Percentiles rank a stretch among this genome's conserved stretches.
These are phyloP conservation scores for Ceratobasidium sp. DNA, from an alignment of 1,284 basidiomycete genomes.

Conservation along the genomic window DNA sequence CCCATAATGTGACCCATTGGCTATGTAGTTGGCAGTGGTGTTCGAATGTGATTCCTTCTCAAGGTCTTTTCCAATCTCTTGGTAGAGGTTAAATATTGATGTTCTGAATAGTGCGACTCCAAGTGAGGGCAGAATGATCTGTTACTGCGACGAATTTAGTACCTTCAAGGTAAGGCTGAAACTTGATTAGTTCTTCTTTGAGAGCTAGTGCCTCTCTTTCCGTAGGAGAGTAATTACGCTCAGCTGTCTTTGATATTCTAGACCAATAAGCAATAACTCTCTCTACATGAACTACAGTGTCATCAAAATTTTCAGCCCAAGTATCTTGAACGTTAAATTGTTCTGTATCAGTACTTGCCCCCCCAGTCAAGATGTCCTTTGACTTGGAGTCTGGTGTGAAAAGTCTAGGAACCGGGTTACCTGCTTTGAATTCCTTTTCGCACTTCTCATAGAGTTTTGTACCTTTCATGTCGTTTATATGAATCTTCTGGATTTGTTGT, in stretches of 20 bases:
- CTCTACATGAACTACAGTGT: constrained; percentile 58
- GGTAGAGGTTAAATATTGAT: constrained; percentile 53
- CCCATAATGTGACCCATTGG: neutral
- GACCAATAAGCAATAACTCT: constrained; percentile 60
- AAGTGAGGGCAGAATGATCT: constrained; percentile 59
- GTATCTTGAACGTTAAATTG: constrained; percentile 15
- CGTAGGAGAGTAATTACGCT: constrained; percentile 59
- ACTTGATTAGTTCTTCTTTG: constrained; percentile 59
- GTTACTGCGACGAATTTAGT: constrained; percentile 55
- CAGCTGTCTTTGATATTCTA: constrained; percentile 55
- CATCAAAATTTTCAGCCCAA: constrained; percentile 56
- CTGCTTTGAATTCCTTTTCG: constrained; percentile 50
- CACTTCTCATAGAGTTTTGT: constrained; percentile 56
- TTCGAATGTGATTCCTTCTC: constrained; percentile 11
- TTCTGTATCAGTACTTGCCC: constrained; percentile 38
- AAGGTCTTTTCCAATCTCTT: constrained; percentile 34
- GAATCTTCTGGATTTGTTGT: constrained; percentile 61
- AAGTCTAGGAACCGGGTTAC: constrained; percentile 51
- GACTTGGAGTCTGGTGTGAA: constrained; percentile 51
- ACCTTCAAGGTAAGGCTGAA: constrained; percentile 58
- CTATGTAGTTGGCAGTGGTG: neutral
- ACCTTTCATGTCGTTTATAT: constrained; percentile 58
- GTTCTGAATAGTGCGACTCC: constrained; percentile 59
- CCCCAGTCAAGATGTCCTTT: constrained; percentile 44
- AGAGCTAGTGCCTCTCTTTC: constrained; percentile 59